These are phyloP conservation scores for Saturnispora galanensis DNA, from an alignment of 805 yeast species.

Conservation along the genomic window DNA sequence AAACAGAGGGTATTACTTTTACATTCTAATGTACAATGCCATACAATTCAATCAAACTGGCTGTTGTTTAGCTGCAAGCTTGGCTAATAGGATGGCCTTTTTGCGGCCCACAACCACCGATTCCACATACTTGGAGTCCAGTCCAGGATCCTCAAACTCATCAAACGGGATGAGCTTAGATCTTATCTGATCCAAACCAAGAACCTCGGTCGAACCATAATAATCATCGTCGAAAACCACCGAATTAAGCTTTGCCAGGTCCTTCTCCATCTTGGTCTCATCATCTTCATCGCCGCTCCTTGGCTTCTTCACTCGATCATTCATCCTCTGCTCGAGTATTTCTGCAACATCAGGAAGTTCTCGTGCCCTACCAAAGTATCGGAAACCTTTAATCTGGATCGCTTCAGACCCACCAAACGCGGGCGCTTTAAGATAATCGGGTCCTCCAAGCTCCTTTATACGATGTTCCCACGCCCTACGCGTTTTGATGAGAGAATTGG, in stretches of 20 bases:
- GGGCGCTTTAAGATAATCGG: conserved; percentile 34
- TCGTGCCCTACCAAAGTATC: conserved; percentile 77
- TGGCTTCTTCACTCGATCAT: conserved; percentile 20
- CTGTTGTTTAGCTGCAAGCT: conserved; percentile 26
- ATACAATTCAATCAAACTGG: neutral
- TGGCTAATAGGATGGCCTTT: conserved; percentile 34
- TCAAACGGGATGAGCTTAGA: neutral
- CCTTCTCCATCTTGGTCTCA: conserved; percentile 8
- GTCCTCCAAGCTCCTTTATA: conserved; percentile 63
- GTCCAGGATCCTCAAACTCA: neutral
- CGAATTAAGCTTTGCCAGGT: conserved; percentile 8
- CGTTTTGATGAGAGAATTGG: conserved; percentile 60
- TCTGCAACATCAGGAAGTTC: conserved; percentile 66
- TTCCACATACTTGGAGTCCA: conserved; percentile 25
- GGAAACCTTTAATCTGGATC: conserved; percentile 39
- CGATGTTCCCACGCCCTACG: conserved; percentile 71
- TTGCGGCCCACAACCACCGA: conserved; percentile 36
- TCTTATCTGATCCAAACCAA: conserved; percentile 17
- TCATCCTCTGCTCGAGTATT: conserved; percentile 21
- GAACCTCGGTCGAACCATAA: conserved; percentile 12
- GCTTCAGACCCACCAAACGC: neutral
- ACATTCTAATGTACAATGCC: neutral
- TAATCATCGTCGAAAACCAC: conserved; percentile 19
- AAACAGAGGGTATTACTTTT: too few relatives aligned
- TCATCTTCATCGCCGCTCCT: conserved; percentile 15